Conservation (phyloP, 2,329 filamentous ascomycete genomes). For the Penicillium sp. region DNA sequence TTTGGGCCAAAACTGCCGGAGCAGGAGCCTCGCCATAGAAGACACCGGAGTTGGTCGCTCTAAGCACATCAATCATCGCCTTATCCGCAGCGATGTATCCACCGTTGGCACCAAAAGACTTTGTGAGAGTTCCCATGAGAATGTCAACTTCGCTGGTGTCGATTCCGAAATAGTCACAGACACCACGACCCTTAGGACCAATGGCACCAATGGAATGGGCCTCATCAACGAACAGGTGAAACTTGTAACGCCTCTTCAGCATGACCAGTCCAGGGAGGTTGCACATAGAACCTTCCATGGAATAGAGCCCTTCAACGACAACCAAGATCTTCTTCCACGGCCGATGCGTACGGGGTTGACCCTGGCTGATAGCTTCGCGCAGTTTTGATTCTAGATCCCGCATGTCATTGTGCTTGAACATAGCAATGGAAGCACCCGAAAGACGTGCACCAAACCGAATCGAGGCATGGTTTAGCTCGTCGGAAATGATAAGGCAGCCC, state of each 20-base stretch:
- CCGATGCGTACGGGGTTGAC: constrained; percentile 92
- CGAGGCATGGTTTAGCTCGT: constrained; percentile 95
- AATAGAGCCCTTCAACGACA: constrained; percentile 93
- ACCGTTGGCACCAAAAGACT: constrained; percentile 96
- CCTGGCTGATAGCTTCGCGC: constrained; percentile 87
- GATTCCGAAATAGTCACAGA: constrained; percentile 94
- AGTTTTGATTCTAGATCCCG: constrained; percentile 72
- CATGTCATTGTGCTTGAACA: constrained; percentile 98
- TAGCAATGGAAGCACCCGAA: constrained; percentile 86
- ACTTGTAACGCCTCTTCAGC: constrained; percentile 94
- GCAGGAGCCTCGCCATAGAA: constrained; percentile 79
- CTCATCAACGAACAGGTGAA: constrained; percentile 89
- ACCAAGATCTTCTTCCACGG: constrained; percentile 99
- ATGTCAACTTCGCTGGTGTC: constrained; percentile 83
- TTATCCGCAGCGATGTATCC: constrained; percentile 89
- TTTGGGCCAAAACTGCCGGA: constrained; percentile 83
- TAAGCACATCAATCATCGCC: constrained; percentile 82
- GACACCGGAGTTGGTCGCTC: constrained; percentile 73
- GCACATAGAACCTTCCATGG: constrained; percentile 98
- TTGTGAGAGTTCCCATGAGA: constrained; percentile 95
- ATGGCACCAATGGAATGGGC: constrained; percentile 92
- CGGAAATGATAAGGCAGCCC: constrained; percentile 87
- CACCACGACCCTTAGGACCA: constrained; percentile 76
- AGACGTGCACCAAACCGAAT: constrained; percentile 91
- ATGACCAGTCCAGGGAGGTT: constrained; percentile 82